Base-by-base conservation (phyloP, 345 rosid genomes). In the Syzygium grande region DNA sequence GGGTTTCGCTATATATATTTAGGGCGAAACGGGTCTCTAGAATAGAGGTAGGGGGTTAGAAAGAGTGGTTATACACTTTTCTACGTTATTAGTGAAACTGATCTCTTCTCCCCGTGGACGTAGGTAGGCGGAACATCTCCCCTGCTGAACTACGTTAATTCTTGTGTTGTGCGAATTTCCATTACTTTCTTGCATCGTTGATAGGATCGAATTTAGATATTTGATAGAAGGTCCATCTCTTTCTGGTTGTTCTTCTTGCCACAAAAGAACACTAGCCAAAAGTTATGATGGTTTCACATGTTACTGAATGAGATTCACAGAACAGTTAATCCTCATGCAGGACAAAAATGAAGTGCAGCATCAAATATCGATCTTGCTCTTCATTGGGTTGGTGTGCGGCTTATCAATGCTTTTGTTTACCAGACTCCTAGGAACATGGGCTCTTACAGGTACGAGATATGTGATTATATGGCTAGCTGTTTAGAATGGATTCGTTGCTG, bases 341-440 rank as follows among this genome's bases (percentile, higher is more conserved):
- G 91, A 93, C 87, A 91, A 91, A 87, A 87, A 89, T 10, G 92
- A 91, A 51, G 93, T 92, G 85, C 95, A 93, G 73, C 91, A 91
- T 90, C 92, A 91, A 88, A 89, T 93, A 89, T 93, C 94, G 38
- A 84, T 89, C 43, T 89, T 91, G 86, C 92, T 93, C 79, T 93
- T 91, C 88, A 58, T 91, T 29, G 95, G 92, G 84, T 86, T 91
- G 87, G 79, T 59, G 61, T 89, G 91, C 58, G 94, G 94, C 68
- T 68, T 87, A 61, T 73, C 87, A 52, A 91, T 92, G 93, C 88
- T 93, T 86, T 51, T 91, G 77, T 90, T 91, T 78, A 92, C 92
- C 8, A 89, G 87, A 84, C 88, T 91, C 86, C 89, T 89, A 84
- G 93, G 93, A 78, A 87, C 91, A 85, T 88, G 89, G 92, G 92